Conservation (phyloP, 768 basidiomycete genomes). For the Mycena leptocephala region DNA sequence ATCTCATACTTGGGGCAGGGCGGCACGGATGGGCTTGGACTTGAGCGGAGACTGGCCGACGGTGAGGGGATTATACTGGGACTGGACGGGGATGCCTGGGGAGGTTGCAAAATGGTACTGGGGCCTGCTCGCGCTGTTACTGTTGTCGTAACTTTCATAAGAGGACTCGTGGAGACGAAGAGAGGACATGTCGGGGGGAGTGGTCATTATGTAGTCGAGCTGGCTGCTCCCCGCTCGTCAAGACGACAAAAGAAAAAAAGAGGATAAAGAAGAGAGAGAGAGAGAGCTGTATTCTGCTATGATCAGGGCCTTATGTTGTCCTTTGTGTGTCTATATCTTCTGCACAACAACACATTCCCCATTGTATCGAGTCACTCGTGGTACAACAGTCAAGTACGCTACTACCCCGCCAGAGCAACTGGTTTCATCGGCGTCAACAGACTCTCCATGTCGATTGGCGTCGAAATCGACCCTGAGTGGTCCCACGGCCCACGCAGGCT, state of each 20-base stretch:
- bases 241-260: conserved; percentile 45
- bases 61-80: conserved; percentile 72
- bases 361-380: not conserved
- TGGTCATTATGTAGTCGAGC: conserved; percentile 75
- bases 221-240: conserved; percentile 50
- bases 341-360: no score
- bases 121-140: conserved; percentile 64
- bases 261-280: conserved; percentile 36
- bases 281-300: not conserved
- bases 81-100: conserved; percentile 67
- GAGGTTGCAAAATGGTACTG: conserved; percentile 84
- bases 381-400: no score
- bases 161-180: conserved; percentile 90
- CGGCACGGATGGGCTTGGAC: conserved; percentile 79
- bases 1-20: conserved; percentile 80
- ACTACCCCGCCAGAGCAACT: conserved; percentile 51
- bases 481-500: conserved; percentile 72
- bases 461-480: conserved; percentile 62
- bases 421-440: conserved; percentile 65
- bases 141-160: conserved; percentile 77
- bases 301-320: not conserved
- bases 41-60: conserved; percentile 81
- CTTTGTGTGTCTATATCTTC: no score
- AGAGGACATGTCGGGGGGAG: conserved; percentile 86
- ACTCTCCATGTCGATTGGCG: conserved; percentile 63